These are phyloP conservation scores for Casuarina glauca DNA, from an alignment of 306 rosid species.

Conservation along the genomic window DNA sequence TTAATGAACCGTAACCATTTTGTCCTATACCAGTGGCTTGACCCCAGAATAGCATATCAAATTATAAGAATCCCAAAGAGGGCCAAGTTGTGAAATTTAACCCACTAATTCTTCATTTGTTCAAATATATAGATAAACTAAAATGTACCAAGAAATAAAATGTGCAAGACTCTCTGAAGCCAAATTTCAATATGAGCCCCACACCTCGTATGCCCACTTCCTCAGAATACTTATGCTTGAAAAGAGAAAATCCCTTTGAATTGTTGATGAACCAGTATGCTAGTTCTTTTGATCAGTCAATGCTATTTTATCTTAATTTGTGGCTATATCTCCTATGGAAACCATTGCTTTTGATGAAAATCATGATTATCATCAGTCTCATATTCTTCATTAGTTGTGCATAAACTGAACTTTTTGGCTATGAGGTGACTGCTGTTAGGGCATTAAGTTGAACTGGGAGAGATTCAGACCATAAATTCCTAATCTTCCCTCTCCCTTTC, in stretches of 20 bases:
- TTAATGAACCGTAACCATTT: too few relatives aligned
- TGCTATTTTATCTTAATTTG: neutral
- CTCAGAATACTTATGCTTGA: too few relatives aligned
- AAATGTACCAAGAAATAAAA: too few relatives aligned
- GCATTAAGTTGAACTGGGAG: neutral
- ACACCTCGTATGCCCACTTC: too few relatives aligned
- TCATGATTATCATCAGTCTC: neutral
- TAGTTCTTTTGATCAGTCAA: slow-evolving; percentile 3
- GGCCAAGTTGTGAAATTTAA: too few relatives aligned
- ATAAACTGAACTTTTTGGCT: neutral
- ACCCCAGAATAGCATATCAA: too few relatives aligned
- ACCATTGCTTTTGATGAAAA: neutral
- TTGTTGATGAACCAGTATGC: neutral
- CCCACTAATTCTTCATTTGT: too few relatives aligned
- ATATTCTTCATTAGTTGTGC: neutral
- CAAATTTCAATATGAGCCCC: too few relatives aligned
- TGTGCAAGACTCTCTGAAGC: too few relatives aligned
- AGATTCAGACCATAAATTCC: neutral
- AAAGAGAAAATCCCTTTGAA: neutral
- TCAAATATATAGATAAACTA: too few relatives aligned
- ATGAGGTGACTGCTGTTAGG: neutral
- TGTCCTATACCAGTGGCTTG: too few relatives aligned
- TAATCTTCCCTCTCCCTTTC: neutral
- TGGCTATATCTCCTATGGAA: neutral
- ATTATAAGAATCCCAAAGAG: too few relatives aligned